phyloP scores from a whole-genome alignment of 2,329 filamentous ascomycete species.

The Nemania serpens region DNA sequence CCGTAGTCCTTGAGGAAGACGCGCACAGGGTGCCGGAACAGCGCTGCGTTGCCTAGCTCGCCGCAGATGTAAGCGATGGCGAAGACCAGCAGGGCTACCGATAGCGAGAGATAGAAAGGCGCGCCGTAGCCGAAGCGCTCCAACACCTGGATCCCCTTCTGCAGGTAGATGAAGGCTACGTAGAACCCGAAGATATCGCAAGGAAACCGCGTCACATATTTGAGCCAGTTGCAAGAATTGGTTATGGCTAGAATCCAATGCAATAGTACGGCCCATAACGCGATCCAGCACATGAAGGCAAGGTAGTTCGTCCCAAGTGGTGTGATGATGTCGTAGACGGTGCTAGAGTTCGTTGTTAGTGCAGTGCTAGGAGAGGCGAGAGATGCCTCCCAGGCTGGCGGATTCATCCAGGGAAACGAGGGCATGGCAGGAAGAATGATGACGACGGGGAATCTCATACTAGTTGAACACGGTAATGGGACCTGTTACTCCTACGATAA shows the following conservation, averaged over 20 bases:
- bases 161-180: constrained; percentile 87
- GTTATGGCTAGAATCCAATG: constrained; percentile 83
- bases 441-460: constrained; percentile 41
- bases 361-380: background rate
- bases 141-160: constrained; percentile 88
- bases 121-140: constrained; percentile 70
- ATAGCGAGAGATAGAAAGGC: constrained; percentile 79
- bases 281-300: constrained; percentile 91
- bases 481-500: constrained; percentile 89
- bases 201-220: constrained; percentile 87
- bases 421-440: background rate
- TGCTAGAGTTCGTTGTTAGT: constrained; percentile 50
- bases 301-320: constrained; percentile 81
- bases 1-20: constrained; percentile 91
- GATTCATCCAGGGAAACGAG: background rate
- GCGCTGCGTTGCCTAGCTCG: constrained; percentile 71
- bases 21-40: constrained; percentile 76
- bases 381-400: background rate
- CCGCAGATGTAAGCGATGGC: constrained; percentile 76
- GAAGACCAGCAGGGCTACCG: constrained; percentile 77
- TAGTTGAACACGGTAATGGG: constrained; percentile 95
- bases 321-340: constrained; percentile 85
- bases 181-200: constrained; percentile 96
- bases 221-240: constrained; percentile 86
- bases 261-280: constrained; percentile 83